Evolutionary conservation across 768 basidiomycete species (phyloP).

Genomic region (Boletus vinaceobasis): DNA sequence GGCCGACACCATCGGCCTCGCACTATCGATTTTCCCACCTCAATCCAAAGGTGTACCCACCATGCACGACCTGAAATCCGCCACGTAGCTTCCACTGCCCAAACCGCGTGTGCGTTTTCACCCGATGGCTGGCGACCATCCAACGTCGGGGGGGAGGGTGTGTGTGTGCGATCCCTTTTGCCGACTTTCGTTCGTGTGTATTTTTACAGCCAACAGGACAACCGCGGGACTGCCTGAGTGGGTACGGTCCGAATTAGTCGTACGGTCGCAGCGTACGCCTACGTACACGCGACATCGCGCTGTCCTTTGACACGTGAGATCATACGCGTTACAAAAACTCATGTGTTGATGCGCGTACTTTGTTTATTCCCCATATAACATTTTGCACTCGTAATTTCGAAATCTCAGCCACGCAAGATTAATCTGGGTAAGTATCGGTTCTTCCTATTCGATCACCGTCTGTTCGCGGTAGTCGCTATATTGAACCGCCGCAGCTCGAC

Average conservation of each 20-base stretch:
- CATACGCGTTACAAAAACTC: neutral
- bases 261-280: constrained; percentile 80
- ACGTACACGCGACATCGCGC: constrained; percentile 72
- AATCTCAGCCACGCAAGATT: neutral
- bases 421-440: neutral
- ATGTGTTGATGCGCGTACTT: too few species aligned
- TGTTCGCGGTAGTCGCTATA: neutral
- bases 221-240: constrained; percentile 64
- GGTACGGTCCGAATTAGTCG: constrained; percentile 79
- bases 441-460: neutral
- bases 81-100: constrained; percentile 80
- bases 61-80: constrained; percentile 97
- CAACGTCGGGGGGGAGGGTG: constrained; percentile 81
- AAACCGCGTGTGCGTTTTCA: constrained; percentile 85
- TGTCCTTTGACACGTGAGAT: constrained; percentile 79
- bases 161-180: constrained; percentile 23
- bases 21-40: constrained; percentile 88
- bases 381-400: neutral
- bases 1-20: constrained; percentile 89
- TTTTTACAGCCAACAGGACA: constrained; percentile 47
- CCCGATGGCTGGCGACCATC: constrained; percentile 89
- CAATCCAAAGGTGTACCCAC: constrained; percentile 85
- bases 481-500: neutral
- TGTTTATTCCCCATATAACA: constrained; percentile 15
- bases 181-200: too few species aligned